These are phyloP conservation scores for Penicillium sp. DNA, from an alignment of 2,329 filamentous ascomycete genomes.

Conservation along the genomic window DNA sequence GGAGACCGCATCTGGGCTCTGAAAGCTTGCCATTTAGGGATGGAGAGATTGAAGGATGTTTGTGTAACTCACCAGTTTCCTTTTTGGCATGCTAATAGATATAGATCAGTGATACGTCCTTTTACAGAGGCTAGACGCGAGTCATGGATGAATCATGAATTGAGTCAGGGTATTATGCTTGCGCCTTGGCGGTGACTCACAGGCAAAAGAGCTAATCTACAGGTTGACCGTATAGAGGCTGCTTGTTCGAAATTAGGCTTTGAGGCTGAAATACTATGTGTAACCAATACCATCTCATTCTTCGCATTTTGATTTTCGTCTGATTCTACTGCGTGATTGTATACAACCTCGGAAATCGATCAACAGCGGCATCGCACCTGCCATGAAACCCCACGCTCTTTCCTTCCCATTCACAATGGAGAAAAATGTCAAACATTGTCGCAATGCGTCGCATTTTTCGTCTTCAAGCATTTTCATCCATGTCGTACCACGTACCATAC, in stretches of 20 bases:
- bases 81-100: background rate
- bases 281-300: background rate
- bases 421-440: background rate
- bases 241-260: background rate
- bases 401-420: background rate
- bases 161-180: background rate
- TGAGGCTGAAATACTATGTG: background rate
- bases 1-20: background rate
- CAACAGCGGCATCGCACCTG: background rate
- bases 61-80: background rate
- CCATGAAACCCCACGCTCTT: background rate
- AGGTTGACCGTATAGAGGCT: too few species aligned
- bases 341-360: background rate
- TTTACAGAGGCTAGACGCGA: background rate
- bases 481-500: slow-evolving; percentile 24
- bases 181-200: slow-evolving; percentile 1
- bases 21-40: background rate
- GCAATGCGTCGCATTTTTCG: background rate
- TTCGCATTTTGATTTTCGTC: background rate
- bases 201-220: background rate
- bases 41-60: background rate
- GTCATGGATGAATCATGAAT: background rate
- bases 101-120: too few species aligned
- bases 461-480: slow-evolving; percentile 14
- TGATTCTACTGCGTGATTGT: background rate